These are phyloP conservation scores for Lunasporangiospora selenospora DNA, from an alignment of 192 early-diverging fungal species.

Conservation along the genomic window DNA sequence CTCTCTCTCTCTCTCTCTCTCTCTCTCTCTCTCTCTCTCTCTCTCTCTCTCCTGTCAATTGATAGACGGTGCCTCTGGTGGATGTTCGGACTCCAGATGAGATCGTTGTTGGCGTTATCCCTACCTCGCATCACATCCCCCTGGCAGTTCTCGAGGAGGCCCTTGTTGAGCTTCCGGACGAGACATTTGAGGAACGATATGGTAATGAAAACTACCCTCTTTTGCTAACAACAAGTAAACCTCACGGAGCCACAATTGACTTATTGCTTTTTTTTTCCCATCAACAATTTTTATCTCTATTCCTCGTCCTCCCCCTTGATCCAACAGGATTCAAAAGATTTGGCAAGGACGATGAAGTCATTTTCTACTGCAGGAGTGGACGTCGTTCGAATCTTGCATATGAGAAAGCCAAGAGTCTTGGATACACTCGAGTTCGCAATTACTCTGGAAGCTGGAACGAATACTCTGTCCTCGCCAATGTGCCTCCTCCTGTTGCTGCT, in stretches of 20 bases:
- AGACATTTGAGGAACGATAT: conserved; percentile 53
- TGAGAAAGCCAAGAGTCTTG: conserved; percentile 56
- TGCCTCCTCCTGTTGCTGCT: no score
- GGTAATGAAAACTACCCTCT: neutral
- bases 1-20: no score
- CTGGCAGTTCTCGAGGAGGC: conserved; percentile 55
- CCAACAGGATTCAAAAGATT: conserved; percentile 67
- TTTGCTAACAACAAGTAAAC: neutral
- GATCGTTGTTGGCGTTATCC: conserved; percentile 59
- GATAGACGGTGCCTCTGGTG: conserved; percentile 52
- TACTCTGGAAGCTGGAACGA: conserved; percentile 31
- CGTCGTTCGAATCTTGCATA: conserved; percentile 65
- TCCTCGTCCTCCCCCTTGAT: no score
- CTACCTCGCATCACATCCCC: conserved; percentile 65
- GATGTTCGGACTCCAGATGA: conserved; percentile 71
- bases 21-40: no score
- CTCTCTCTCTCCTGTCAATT: neutral
- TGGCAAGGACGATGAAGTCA: conserved; percentile 48
- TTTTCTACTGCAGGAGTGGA: conserved; percentile 72
- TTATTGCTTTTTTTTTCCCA: neutral
- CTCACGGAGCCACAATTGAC: neutral
- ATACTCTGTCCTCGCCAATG: no score
- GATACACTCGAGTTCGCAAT: conserved; percentile 38
- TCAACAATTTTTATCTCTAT: no score
- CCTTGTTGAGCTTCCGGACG: conserved; percentile 19